Percentiles rank a stretch among this genome's conserved stretches.
These are phyloP conservation scores for sunflower (Helianthus annuus) DNA, from an alignment of 129 eudicot genomes.

Conservation along the genomic window HanXRQr2.0-SUNRISE NC_035435.2:86523736-86524235, in stretches of 20 bases:
- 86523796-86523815: constrained; percentile 37
- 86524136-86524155: neutral
- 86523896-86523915: constrained; percentile 64
- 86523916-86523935: constrained; percentile 49
- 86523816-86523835: constrained; percentile 27
- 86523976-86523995: constrained; percentile 37
- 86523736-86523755: constrained; percentile 35
- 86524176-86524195: neutral
- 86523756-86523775: constrained; percentile 46
- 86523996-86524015: constrained; percentile 51
- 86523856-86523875: constrained; percentile 48
- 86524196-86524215: neutral
- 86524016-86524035: constrained; percentile 12
- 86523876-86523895: constrained; percentile 44
- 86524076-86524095: neutral
- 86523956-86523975: constrained; percentile 35
- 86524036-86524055: neutral
- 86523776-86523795: constrained; percentile 37
- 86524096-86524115: neutral
- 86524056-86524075: neutral
- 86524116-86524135: neutral
- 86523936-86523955: constrained; percentile 49
- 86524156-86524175: neutral
- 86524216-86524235: neutral
- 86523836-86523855: constrained; percentile 61